Evolutionary conservation across 371 early-diverging fungal species (phyloP), one percentile per base, ranked within the genome.

Genomic region (Nosema muscidifuracis): DNA sequence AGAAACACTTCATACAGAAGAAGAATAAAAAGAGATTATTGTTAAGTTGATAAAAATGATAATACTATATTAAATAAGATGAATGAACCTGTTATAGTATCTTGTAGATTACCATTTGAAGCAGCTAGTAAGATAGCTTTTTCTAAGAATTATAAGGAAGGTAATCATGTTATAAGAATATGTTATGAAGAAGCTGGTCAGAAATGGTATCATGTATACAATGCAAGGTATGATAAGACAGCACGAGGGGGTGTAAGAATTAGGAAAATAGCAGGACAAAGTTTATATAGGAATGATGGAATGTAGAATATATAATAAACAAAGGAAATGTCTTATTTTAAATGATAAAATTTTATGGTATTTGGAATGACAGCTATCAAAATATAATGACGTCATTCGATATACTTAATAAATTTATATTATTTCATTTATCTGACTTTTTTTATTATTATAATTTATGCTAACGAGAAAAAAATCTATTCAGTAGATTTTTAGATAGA

Each of bases 101-200:
- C 38, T 9, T 12, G 44, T 13, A 77, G 65, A 26, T 68, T 73
- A 18, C 77, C 73, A 15, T 67, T 57, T 47, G 63, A 64, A 13
- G 77, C 71, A 42, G 77, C 77, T 33, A 56, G 22, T 10, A 67
- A 30, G 43, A n/a, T 47, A 1, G 77, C 69, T n/a, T 18, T 38
- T 10, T 24, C 55, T 42, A 62, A 62, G 10, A 62, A 38, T 62
- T 36, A 26, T 42, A n/a, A 12, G 10, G 18, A 20, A n/a, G 34
- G 16, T 1, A 62, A 18, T 24, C 3, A 18, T 26, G 20, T 4
- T 24, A 18, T 31, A 24, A 38, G 13, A 12, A 42, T 36, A 24
- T 40, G 43, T 62, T 31, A 62, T 62, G 40, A 62, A 16, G 58
- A 58, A 15, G 24, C 2, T 22, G 62, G 36, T 9, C 20, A 36